These are phyloP conservation scores for Wickerhamomyces subpelliculosus DNA, from an alignment of 805 yeast genomes.

Conservation along the genomic window DNA sequence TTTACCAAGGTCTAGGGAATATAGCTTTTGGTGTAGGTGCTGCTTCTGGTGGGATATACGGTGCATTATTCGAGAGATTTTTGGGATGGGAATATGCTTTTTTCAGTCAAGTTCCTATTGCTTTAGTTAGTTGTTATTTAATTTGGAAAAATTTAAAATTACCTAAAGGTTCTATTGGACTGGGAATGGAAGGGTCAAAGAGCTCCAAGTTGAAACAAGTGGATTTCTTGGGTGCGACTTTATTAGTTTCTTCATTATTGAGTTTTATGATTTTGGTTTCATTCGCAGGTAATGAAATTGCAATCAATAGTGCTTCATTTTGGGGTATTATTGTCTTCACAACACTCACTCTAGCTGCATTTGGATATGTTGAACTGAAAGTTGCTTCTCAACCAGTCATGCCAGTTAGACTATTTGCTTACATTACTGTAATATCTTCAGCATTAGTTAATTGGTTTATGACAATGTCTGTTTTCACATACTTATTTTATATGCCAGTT, in stretches of 20 bases:
- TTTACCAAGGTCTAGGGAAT: constrained; percentile 76
- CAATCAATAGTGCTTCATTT: constrained; percentile 39
- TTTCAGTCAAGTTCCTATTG: constrained; percentile 44
- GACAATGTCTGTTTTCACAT: constrained; percentile 61
- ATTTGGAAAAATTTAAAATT: constrained; percentile 30
- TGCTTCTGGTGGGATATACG: constrained; percentile 58
- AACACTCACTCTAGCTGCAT: constrained; percentile 26
- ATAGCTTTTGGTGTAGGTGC: constrained; percentile 69
- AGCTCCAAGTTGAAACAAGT: constrained; percentile 46
- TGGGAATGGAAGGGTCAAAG: constrained; percentile 38
- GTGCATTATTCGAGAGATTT: constrained; percentile 45
- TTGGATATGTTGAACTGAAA: constrained; percentile 37
- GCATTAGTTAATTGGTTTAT: constrained; percentile 60
- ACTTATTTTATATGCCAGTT: constrained; percentile 65
- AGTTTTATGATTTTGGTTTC: constrained; percentile 60
- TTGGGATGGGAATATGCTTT: constrained; percentile 68
- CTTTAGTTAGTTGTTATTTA: constrained; percentile 33
- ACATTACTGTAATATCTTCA: constrained; percentile 56
- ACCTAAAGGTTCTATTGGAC: constrained; percentile 47
- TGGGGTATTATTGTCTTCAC: constrained; percentile 28
- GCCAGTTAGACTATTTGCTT: constrained; percentile 47
- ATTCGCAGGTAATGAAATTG: constrained; percentile 50
- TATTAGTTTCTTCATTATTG: constrained; percentile 52
- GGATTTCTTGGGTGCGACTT: constrained; percentile 59
- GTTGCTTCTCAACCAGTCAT: constrained; percentile 51